A percentile compares a stretch with the other conserved stretches of the same genome.
These are phyloP conservation scores for Auriscalpium vulgare DNA, from an alignment of 768 basidiomycete genomes.

Conservation along the genomic window DNA sequence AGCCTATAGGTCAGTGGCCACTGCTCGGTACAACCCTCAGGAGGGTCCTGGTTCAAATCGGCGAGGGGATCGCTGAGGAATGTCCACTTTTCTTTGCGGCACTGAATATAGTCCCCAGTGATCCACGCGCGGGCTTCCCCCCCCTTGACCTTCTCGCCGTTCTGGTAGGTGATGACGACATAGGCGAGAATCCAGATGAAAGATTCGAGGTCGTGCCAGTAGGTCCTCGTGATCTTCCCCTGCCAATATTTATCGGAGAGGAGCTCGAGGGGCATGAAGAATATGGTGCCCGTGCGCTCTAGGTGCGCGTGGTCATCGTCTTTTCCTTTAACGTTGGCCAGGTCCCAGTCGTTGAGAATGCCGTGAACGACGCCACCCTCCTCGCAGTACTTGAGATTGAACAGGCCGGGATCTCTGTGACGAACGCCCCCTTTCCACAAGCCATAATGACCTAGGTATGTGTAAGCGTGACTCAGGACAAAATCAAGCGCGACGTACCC, in stretches of 20 bases:
- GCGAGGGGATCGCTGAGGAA: neutral
- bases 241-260: neutral
- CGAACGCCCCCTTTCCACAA: neutral
- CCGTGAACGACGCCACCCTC: neutral
- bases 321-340: neutral
- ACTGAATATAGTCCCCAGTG: neutral
- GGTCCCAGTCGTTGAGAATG: conserved; percentile 1
- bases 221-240: neutral
- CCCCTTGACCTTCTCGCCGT: neutral
- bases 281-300: neutral
- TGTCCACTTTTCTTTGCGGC: neutral
- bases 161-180: neutral
- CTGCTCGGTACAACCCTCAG: too few species aligned
- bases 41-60: too few species aligned
- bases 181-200: neutral
- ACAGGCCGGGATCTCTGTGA: neutral
- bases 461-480: neutral
- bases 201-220: conserved; percentile 1
- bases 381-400: neutral
- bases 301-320: too few species aligned
- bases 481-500: neutral
- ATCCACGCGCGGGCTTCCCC: neutral
- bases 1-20: too few species aligned
- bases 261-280: neutral
- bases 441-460: neutral